Conservation (phyloP, 1,284 basidiomycete species). For the Athelia psychrophila region DNA sequence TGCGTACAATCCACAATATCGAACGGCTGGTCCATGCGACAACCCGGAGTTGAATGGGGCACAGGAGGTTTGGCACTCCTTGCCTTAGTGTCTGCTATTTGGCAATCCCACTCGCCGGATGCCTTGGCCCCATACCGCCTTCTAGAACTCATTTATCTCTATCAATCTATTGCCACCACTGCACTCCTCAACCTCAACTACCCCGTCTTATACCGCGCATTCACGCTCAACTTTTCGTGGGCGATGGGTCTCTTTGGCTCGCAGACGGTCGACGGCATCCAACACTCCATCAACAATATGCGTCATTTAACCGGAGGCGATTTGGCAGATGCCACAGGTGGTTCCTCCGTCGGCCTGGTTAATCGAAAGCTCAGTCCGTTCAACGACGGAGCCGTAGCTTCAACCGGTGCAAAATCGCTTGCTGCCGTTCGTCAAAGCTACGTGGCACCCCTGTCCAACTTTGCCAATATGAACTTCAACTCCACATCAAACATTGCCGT, state of each 20-base stretch:
- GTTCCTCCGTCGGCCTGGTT: conserved; percentile 67
- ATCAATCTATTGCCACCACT: conserved; percentile 78
- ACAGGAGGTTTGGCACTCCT: conserved; percentile 71
- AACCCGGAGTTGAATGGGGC: conserved; percentile 75
- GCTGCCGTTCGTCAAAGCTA: conserved; percentile 5
- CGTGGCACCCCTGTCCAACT: conserved; percentile 9
- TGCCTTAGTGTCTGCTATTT: conserved; percentile 63
- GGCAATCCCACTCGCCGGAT: conserved; percentile 56
- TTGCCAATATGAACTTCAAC: conserved; percentile 3
- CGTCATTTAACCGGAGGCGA: conserved; percentile 79
- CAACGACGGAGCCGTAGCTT: conserved; percentile 37
- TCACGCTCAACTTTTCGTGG: conserved; percentile 88
- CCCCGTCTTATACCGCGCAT: conserved; percentile 78
- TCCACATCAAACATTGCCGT: conserved; percentile 16
- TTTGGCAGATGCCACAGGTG: conserved; percentile 53
- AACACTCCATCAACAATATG: conserved; percentile 80
- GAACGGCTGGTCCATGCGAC: conserved; percentile 85
- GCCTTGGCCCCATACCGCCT: conserved; percentile 59
- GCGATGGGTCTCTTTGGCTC: conserved; percentile 76
- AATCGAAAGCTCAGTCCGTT: conserved; percentile 81
- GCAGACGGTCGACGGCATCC: conserved; percentile 46
- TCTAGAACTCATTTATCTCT: conserved; percentile 80
- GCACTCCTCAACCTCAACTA: conserved; percentile 86
- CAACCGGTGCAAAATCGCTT: conserved; percentile 1
- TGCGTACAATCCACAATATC: conserved; percentile 91